Evolutionary conservation across 2,329 filamentous ascomycete species (phyloP), one percentile per base, ranked within the genome.

Genomic region (Davidsoniella australis): DNA sequence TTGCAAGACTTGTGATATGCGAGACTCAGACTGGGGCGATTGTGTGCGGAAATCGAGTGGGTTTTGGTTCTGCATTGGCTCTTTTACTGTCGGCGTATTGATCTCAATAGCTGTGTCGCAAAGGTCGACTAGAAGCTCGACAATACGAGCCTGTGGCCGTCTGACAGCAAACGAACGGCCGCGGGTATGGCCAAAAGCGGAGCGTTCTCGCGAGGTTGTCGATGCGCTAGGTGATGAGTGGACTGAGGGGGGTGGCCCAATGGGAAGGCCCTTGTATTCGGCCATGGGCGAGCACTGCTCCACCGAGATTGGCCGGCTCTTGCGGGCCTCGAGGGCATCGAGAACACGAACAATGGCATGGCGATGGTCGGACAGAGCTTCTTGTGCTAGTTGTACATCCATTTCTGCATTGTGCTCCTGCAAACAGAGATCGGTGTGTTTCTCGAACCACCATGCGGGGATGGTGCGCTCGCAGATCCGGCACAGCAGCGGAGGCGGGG

Each of bases 391-490:
- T 61, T 98, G 89, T 3, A 98, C 87, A 58, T 96, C 89, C 85
- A 95, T 93, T 62, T 98, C 91, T 0, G 91, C 89, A 47, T 84
- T 81, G 61, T 98, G 91, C 62, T 98, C 91, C 61, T 96, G 88
- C 49, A 95, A 70, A 60, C 91, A 98, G 17, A 96, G 69, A 58
- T 98, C 93, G 2, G 89, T 94, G 62, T 98, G 91, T 64, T 96
- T 98, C 65, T 98, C 91, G 58, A 98, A 98, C 93, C 91, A 98
- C 91, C 91, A 98, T 0, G 89, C 87, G 4, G 86, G 86, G 53
- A 98, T 96, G 54, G 95, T 86, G 48, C 91, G 85, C 62, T 98
- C 91, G 63, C 91, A 98, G 49, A 98, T 96, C 47, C 91, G 86
- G 63, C 91, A 98, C 14, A 98, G 75, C 4, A 96, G 82, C 0